phyloP scores from a whole-genome alignment of 768 basidiomycete species.

The Pleurotus citrinopileatus region DNA sequence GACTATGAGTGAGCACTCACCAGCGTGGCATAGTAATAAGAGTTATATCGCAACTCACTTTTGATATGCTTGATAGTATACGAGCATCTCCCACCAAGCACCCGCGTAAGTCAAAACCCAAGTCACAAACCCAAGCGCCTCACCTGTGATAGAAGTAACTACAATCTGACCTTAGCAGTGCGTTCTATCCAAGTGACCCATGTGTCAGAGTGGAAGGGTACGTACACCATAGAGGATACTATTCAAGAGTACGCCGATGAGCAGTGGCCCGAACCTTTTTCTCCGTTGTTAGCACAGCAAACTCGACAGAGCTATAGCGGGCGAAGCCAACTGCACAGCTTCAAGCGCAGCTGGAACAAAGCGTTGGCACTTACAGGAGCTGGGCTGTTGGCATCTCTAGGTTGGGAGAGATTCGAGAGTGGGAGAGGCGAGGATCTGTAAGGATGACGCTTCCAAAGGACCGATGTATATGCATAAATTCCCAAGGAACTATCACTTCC shows the following conservation, averaged over 20 bases:
- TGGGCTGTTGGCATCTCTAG: neutral
- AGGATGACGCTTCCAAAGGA: no score
- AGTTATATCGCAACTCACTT: constrained; percentile 1
- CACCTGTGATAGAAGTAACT: constrained; percentile 22
- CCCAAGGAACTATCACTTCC: neutral
- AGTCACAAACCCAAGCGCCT: neutral
- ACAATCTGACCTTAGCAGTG: no score
- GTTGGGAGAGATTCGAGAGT: no score
- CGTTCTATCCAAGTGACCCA: neutral
- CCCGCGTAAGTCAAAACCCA: no score
- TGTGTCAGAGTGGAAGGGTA: neutral
- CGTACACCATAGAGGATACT: constrained; percentile 14
- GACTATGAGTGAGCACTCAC: no score
- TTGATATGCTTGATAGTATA: constrained; percentile 9
- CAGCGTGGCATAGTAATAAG: no score
- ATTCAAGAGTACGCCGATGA: constrained; percentile 16
- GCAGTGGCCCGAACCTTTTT: constrained; percentile 13
- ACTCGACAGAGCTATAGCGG: no score
- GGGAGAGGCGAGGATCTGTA: no score
- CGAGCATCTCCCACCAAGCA: constrained; percentile 12
- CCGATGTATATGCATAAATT: no score
- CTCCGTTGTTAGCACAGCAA: neutral
- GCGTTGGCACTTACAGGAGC: neutral
- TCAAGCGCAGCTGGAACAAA: no score
- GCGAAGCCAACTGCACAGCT: no score